Evolutionary conservation across 441 rosid species (phyloP), one percentile per base, ranked within the genome.

Genomic region (Populus trichocarpa): DNA sequence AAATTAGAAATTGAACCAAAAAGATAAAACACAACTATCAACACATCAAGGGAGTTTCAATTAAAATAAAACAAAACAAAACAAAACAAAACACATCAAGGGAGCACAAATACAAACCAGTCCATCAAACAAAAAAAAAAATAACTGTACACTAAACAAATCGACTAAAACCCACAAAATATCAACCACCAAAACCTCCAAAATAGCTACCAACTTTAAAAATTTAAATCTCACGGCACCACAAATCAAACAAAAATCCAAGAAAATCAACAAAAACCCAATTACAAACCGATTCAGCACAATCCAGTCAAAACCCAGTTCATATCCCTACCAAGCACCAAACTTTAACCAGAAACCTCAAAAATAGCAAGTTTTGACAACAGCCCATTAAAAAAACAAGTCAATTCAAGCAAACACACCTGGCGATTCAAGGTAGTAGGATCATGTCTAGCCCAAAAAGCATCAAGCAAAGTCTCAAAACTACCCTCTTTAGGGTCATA

Each of bases 341-440:
- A 22, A 59, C 36, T 16, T 72, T n/a, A 20, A 28, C 42, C 32
- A 30, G 32, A 30, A 30, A 30, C 32, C 36, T 26, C 16, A 65
- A 23, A 64, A 2, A n/a, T 57, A 35, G 16, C 33, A 25, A 67
- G 14, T 67, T n/a, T 23, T 23, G 16, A 16, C 16, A 30, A 30
- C 5, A 46, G 12, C 25, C 50, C 30, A 75, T 36, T 30, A 4
- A 69, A 9, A 16, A 28, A 50, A 68, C 35, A 22, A 18, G 9
- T 14, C 63, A 61, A 25, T 35, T 2, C 18, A 22, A 72, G 63
- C 25, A 53, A 50, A 81, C 53, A 30, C 63, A 92, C 98, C 98
- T 93, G 98, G 36, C 98, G 97, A 87, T 95, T 93, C 77, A 83
- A 87, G 77, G 95, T 85, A 64, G 98, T 92, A 70, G 99, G 99